Conservation (phyloP, 768 basidiomycete genomes). For the Cytidiella melzeri region DNA sequence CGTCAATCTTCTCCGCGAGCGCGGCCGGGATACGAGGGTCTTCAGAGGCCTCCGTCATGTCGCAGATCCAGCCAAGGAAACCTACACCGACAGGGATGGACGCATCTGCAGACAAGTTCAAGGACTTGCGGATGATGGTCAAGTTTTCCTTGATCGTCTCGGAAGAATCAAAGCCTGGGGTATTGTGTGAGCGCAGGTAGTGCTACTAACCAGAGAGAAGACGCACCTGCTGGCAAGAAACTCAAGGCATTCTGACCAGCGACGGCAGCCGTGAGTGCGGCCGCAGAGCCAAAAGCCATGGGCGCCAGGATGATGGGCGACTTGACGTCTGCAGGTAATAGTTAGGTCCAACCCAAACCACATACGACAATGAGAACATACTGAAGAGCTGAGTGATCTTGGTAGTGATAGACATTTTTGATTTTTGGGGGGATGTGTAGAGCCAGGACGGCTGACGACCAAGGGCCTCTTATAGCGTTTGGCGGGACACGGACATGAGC, state of each 20-base stretch:
- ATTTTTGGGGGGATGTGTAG: background rate
- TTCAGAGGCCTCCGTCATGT: slow-evolving; percentile 36
- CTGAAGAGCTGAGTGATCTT: slow-evolving; percentile 47
- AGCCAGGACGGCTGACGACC: background rate
- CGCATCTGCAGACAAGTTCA: slow-evolving; percentile 15
- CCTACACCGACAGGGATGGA: slow-evolving; percentile 65
- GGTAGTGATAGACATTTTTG: slow-evolving; percentile 30
- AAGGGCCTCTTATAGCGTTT: background rate
- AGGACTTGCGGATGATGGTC: slow-evolving; percentile 40
- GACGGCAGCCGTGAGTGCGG: slow-evolving; percentile 34
- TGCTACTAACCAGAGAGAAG: slow-evolving; percentile 4
- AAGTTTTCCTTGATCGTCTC: slow-evolving; percentile 47
- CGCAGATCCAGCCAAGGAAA: slow-evolving; percentile 67
- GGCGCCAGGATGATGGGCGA: slow-evolving; percentile 59
- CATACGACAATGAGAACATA: slow-evolving; percentile 18
- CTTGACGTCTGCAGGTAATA: slow-evolving; percentile 36
- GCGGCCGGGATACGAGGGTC: slow-evolving; percentile 40
- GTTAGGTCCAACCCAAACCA: background rate
- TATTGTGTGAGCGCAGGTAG: background rate
- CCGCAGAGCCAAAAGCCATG: slow-evolving; percentile 71
- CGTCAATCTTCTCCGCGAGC: slow-evolving; percentile 50
- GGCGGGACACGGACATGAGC: background rate
- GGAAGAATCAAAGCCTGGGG: slow-evolving; percentile 41
- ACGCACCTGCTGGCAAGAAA: slow-evolving; percentile 58
- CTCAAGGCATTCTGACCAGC: slow-evolving; percentile 72